Evolutionary conservation across 2,329 filamentous ascomycete genomes (phyloP).

Genomic region (Claviceps lovelessii): DNA sequence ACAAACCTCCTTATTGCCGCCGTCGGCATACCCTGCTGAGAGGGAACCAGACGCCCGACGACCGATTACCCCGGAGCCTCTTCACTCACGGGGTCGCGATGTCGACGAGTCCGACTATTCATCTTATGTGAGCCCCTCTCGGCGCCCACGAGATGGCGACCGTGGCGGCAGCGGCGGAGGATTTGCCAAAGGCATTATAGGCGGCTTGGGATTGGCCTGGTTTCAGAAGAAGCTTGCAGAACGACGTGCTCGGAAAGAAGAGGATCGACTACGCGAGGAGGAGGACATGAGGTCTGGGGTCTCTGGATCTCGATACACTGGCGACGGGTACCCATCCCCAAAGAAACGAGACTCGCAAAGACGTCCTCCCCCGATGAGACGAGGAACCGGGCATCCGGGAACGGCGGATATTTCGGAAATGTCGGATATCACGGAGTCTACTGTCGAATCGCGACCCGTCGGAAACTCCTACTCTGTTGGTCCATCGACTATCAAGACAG

Average conservation of each 20-base stretch:
- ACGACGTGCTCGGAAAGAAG: constrained; percentile 33
- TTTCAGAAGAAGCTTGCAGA: constrained; percentile 51
- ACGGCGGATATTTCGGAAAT: constrained; percentile 16
- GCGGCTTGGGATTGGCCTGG: constrained; percentile 53
- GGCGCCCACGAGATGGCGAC: constrained; percentile 31
- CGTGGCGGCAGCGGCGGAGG: constrained; percentile 29
- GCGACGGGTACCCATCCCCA: constrained; percentile 46
- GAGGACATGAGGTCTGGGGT: constrained; percentile 46
- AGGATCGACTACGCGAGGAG: constrained; percentile 31
- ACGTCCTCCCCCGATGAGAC: constrained; percentile 16
- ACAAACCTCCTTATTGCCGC: constrained; percentile 31
- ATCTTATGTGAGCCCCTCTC: constrained; percentile 49
- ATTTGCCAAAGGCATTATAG: constrained; percentile 42
- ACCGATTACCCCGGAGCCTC: constrained; percentile 33
- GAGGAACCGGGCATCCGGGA: constrained; percentile 15
- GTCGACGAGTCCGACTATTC: constrained; percentile 43
- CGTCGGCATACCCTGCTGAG: constrained; percentile 28
- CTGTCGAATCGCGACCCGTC: constrained; percentile 17
- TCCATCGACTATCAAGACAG: constrained; percentile 8
- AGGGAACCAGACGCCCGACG: constrained; percentile 25
- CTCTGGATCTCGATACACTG: constrained; percentile 51
- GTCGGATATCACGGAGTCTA: constrained; percentile 23
- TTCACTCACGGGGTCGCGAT: constrained; percentile 31
- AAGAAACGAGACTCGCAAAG: constrained; percentile 22
- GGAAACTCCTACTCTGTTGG: constrained; percentile 14